A percentile compares a stretch with the other conserved stretches of the same genome.
These are phyloP conservation scores for Athelia sp. DNA, from an alignment of 1,284 basidiomycete genomes.

Conservation along the genomic window DNA sequence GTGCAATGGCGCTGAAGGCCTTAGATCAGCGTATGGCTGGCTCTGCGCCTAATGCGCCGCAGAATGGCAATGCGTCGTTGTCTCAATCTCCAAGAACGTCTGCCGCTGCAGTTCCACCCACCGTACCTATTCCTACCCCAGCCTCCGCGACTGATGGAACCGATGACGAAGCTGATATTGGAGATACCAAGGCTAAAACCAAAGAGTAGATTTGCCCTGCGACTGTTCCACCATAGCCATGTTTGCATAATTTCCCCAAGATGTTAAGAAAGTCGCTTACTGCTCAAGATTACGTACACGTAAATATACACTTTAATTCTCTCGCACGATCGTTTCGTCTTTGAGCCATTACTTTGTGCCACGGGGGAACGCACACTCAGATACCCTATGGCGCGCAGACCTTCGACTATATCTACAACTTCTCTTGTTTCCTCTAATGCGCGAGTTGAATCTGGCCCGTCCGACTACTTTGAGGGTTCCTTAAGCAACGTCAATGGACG, in stretches of 20 bases:
- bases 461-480: not conserved
- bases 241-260: not conserved
- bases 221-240: no score
- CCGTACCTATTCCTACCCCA: constrained; percentile 17
- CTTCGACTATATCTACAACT: constrained; percentile 20
- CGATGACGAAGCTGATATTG: constrained; percentile 22
- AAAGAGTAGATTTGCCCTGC: not conserved
- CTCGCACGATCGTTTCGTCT: not conserved
- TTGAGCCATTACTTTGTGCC: no score
- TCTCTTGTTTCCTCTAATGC: constrained; percentile 9
- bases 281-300: not conserved
- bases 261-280: not conserved
- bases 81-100: constrained; percentile 31
- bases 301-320: not conserved
- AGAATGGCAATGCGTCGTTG: constrained; percentile 31
- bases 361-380: no score
- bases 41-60: constrained; percentile 40
- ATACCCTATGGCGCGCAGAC: constrained; percentile 26
- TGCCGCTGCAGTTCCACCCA: constrained; percentile 29
- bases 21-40: constrained; percentile 88
- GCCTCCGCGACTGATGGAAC: constrained; percentile 21
- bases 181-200: constrained; percentile 2
- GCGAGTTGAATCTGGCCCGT: not conserved
- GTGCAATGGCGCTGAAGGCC: constrained; percentile 91
- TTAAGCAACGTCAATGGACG: not conserved